Evolutionary conservation across 768 basidiomycete species (phyloP).

Genomic region (Candolleomyces efflorescens): DNA sequence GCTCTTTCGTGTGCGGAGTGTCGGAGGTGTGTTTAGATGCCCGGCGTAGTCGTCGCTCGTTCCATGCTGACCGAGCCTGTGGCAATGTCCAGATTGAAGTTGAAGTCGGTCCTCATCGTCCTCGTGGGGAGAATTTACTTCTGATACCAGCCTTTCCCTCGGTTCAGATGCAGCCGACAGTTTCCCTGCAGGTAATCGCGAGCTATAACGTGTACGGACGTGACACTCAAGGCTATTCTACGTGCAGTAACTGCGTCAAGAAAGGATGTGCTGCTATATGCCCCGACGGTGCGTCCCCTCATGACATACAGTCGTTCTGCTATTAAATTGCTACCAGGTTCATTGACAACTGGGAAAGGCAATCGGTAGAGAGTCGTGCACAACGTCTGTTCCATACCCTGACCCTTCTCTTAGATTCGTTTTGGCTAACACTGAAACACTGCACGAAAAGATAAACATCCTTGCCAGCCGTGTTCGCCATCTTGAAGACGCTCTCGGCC

Average conservation of each 20-base stretch:
- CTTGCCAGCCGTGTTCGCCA: constrained; percentile 59
- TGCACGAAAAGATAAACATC: constrained; percentile 63
- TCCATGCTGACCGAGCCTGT: constrained; percentile 14
- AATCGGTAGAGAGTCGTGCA: constrained; percentile 42
- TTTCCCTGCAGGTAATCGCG: constrained; percentile 58
- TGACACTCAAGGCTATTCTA: constrained; percentile 11
- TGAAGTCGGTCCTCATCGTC: constrained; percentile 44
- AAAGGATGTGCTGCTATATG: constrained; percentile 61
- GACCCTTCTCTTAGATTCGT: constrained; percentile 45
- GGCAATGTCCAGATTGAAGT: constrained; percentile 47
- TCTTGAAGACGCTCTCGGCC: constrained; percentile 62
- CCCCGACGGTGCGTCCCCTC: constrained; percentile 45
- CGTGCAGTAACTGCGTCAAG: constrained; percentile 49
- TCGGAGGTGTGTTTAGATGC: constrained; percentile 42
- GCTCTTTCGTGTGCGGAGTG: constrained; percentile 68
- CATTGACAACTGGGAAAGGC: constrained; percentile 69
- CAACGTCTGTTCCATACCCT: background rate
- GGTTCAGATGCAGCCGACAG: constrained; percentile 51
- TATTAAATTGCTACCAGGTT: constrained; percentile 35
- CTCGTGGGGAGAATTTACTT: constrained; percentile 9
- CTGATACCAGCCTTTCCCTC: constrained; percentile 5
- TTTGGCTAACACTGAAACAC: constrained; percentile 63
- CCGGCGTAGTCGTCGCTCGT: background rate
- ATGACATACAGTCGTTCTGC: constrained; percentile 5
- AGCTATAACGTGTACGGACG: background rate